Evolutionary conservation across 2,329 filamentous ascomycete genomes (phyloP), one percentile per base, ranked within the genome.

Genomic region (Microdochium nivale): DNA sequence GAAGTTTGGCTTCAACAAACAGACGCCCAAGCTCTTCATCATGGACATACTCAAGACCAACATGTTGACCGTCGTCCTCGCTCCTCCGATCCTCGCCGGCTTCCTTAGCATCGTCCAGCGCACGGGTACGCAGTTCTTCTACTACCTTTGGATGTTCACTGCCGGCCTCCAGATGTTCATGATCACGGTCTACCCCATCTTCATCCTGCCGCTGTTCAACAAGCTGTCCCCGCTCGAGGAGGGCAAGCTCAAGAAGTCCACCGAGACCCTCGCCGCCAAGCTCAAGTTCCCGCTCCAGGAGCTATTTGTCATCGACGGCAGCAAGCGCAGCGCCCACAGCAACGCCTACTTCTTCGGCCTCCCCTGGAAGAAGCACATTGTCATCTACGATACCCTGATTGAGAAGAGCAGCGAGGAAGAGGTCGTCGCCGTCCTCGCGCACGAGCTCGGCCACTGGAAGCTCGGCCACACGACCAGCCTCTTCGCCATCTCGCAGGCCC

Each of bases 351-450:
- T 99, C 75, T 96, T 95, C 62, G 94, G 94, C 54, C 81, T 99
- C 52, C 94, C 94, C 43, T 99, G 92, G 91, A 96, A 96, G 81
- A 97, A 97, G 81, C 95, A 97, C 76, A 99, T 99, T 75, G 94
- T 99, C 64, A 95, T 99, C 65, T 99, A 96, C 68, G 94, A 99
- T 67, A 99, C 95, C 4, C 74, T 99, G 56, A 90, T 99, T 56
- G 92, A 96, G 71, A 96, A 97, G 81, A 94, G 87, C 67, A 83
- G 91, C 56, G 84, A 88, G 3, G 80, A 94, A 64, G 94, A 99
- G 70, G 91, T 99, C 40, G 89, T 96, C 53, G 92, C 94, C 58
- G 91, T 99, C 50, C 76, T 99, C 51, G 91, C 90, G 33, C 94
- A 99, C 67, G 94, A 99, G 71, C 81, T 99, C 48, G 94, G 94